phyloP scores from a whole-genome alignment of 768 basidiomycete species.

The Gelatoporia subvermispora region DNA sequence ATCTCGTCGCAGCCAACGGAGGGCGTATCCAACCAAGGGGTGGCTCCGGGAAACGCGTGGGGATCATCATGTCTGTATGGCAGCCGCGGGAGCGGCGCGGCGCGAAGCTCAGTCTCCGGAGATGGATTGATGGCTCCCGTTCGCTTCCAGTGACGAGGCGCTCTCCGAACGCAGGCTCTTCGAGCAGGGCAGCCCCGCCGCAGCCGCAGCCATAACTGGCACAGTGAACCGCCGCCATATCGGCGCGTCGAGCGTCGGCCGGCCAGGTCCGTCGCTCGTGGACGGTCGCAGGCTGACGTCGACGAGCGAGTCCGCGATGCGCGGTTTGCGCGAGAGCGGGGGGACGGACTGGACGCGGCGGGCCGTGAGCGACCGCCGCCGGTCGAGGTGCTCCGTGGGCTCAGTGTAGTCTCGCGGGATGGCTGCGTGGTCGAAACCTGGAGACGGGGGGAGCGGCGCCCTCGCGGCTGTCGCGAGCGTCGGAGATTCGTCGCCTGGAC shows the following conservation, averaged over 20 bases:
- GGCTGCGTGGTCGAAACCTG: slow-evolving; percentile 9
- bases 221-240: no score
- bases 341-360: slow-evolving; percentile 22
- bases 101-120: no score
- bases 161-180: no score
- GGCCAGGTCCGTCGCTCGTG: slow-evolving; percentile 14
- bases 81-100: no score
- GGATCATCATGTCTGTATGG: no score
- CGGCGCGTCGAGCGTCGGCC: slow-evolving; percentile 13
- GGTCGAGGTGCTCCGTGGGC: slow-evolving; percentile 5
- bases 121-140: no score
- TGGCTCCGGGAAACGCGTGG: no score
- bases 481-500: not conserved
- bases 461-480: not conserved
- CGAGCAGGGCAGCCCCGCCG: no score
- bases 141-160: no score
- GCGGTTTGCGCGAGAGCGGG: slow-evolving; percentile 7
- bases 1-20: no score
- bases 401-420: slow-evolving; percentile 15
- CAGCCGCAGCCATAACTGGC: no score
- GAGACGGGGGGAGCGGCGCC: not conserved
- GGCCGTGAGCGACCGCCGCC: slow-evolving; percentile 1
- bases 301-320: slow-evolving; percentile 2
- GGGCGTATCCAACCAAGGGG: no score
- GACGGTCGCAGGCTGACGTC: slow-evolving; percentile 10